Conservation (phyloP, 768 basidiomycete species). For the Leucosporidium creatinivorum region DNA sequence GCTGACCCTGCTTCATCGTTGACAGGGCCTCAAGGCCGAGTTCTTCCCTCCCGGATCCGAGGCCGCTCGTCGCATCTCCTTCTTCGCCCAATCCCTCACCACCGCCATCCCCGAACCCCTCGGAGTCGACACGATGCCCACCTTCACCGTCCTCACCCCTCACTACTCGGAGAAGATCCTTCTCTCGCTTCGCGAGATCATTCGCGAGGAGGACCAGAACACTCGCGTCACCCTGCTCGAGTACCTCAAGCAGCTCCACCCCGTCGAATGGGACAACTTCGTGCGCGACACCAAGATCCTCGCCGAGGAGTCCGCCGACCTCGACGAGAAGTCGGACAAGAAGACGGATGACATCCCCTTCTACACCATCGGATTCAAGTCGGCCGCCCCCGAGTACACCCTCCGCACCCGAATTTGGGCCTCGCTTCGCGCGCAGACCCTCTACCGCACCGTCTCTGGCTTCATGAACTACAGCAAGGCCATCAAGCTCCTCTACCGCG, state of each 20-base stretch:
- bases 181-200: slow-evolving; percentile 92
- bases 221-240: slow-evolving; percentile 94
- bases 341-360: slow-evolving; percentile 87
- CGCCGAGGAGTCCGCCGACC: slow-evolving; percentile 78
- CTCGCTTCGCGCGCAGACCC: slow-evolving; percentile 92
- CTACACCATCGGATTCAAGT: slow-evolving; percentile 98
- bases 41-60: slow-evolving; percentile 95
- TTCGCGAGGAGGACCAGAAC: slow-evolving; percentile 95
- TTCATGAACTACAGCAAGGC: slow-evolving; percentile 99
- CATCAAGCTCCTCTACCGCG: slow-evolving; percentile 97
- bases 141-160: slow-evolving; percentile 94
- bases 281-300: slow-evolving; percentile 99
- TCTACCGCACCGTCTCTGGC: slow-evolving; percentile 96
- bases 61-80: slow-evolving; percentile 94
- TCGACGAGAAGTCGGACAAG: slow-evolving; percentile 53
- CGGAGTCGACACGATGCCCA: slow-evolving; percentile 99
- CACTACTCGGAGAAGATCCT: slow-evolving; percentile 99
- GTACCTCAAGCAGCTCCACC: slow-evolving; percentile 96
- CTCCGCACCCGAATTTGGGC: slow-evolving; percentile 99
- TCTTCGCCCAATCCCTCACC: slow-evolving; percentile 96
- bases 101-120: slow-evolving; percentile 88
- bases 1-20: background rate
- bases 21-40: slow-evolving; percentile 58
- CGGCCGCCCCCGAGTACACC: slow-evolving; percentile 94
- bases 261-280: slow-evolving; percentile 98